Evolutionary conservation across 2,329 filamentous ascomycete species (phyloP).

Genomic region (Fusarium burgessii): DNA sequence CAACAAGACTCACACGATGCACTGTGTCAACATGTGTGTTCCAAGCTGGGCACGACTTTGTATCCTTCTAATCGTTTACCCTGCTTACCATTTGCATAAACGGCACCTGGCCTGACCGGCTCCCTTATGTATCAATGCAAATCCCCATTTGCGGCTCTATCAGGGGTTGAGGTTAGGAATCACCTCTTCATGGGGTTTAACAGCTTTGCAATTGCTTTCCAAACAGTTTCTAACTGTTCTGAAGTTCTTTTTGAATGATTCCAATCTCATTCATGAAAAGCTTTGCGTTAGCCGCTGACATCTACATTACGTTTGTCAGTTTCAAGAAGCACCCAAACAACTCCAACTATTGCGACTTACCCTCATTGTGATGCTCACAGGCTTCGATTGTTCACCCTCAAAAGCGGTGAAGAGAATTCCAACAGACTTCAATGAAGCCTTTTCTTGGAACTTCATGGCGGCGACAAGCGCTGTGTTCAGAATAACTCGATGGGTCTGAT

Average conservation of each 20-base stretch:
- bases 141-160: constrained; percentile 17
- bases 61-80: constrained; percentile 31
- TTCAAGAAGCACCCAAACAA: not conserved
- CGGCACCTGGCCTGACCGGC: constrained; percentile 18
- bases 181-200: constrained; percentile 25
- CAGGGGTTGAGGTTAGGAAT: constrained; percentile 16
- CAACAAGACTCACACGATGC: constrained; percentile 14
- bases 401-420: constrained; percentile 75
- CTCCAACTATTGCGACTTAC: constrained; percentile 54
- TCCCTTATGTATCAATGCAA: constrained; percentile 22
- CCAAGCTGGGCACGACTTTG: constrained; percentile 32
- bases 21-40: constrained; percentile 36
- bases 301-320: constrained; percentile 52
- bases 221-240: constrained; percentile 50
- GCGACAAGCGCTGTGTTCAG: constrained; percentile 86
- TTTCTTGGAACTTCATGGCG: constrained; percentile 82
- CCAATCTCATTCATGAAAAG: constrained; percentile 63
- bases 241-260: constrained; percentile 64
- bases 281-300: constrained; percentile 66
- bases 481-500: constrained; percentile 87
- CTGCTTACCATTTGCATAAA: constrained; percentile 11
- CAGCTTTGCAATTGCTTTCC: constrained; percentile 12
- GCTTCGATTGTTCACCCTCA: constrained; percentile 65
- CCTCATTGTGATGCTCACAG: constrained; percentile 71
- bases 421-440: constrained; percentile 77